Evolutionary conservation across 352 stramenopile genomes (phyloP).

Genomic region (Globisporangium recalcitrans): DNA sequence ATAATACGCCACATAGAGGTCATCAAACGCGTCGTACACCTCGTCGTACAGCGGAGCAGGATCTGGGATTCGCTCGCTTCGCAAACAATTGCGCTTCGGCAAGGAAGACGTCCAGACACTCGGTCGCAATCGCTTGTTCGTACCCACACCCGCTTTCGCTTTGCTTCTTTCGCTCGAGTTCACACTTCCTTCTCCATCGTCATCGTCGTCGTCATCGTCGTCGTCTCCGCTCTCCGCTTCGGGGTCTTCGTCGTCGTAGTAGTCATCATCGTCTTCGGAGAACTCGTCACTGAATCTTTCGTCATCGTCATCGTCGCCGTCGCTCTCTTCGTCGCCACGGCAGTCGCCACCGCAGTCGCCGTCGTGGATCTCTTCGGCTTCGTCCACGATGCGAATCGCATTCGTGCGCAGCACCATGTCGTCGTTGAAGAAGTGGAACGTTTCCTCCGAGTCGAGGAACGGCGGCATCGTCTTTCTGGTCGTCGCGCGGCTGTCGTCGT

Average conservation of each 20-base stretch:
- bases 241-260: slow-evolving; percentile 19
- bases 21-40: slow-evolving; percentile 50
- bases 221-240: slow-evolving; percentile 25
- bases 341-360: slow-evolving; percentile 16
- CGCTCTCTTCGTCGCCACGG: slow-evolving; percentile 15
- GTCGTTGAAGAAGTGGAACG: slow-evolving; percentile 64
- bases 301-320: slow-evolving; percentile 25
- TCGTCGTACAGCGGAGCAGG: slow-evolving; percentile 32
- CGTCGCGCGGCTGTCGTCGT: slow-evolving; percentile 12
- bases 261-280: slow-evolving; percentile 29
- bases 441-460: slow-evolving; percentile 53
- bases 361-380: slow-evolving; percentile 3
- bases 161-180: slow-evolving; percentile 3
- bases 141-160: slow-evolving; percentile 8
- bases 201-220: slow-evolving; percentile 13
- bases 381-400: slow-evolving; percentile 37
- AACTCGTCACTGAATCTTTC: slow-evolving; percentile 23
- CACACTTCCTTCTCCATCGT: slow-evolving; percentile 12
- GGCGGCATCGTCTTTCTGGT: slow-evolving; percentile 12
- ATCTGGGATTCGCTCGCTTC: slow-evolving; percentile 18
- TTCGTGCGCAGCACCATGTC: slow-evolving; percentile 59
- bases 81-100: slow-evolving; percentile 17
- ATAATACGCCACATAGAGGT: slow-evolving; percentile 39
- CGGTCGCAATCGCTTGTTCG: slow-evolving; percentile 1
- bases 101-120: slow-evolving; percentile 5